phyloP scores from a whole-genome alignment of 257 asterid species.

The Jaltomata sinuosa region DNA sequence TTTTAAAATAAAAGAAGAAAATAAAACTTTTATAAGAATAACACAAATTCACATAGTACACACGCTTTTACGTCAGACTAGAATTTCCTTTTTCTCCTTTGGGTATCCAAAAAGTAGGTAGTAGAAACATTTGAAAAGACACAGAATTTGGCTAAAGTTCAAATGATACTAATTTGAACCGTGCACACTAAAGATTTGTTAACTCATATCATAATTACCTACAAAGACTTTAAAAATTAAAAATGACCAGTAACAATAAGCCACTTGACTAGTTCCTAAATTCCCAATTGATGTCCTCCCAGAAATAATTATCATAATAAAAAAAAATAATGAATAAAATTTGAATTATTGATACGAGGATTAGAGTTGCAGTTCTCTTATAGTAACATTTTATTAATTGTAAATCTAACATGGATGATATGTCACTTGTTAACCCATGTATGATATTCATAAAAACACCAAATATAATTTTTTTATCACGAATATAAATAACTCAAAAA shows the following conservation, averaged over 20 bases:
- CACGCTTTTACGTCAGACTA: not conserved
- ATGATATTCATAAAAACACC: not conserved
- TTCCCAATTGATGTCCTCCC: not conserved
- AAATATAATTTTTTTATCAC: not conserved
- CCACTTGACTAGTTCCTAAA: not conserved
- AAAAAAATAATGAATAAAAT: not conserved
- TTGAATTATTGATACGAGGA: not conserved
- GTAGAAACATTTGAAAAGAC: not conserved
- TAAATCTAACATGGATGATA: not conserved
- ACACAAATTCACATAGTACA: no score
- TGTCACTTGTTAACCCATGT: not conserved
- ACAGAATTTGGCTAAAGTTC: not conserved
- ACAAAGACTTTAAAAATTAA: not conserved
- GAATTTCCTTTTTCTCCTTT: not conserved
- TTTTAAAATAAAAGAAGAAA: no score
- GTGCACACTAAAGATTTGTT: not conserved
- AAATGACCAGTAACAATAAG: not conserved
- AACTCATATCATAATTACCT: not conserved
- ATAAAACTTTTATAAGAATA: not conserved
- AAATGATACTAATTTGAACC: not conserved
- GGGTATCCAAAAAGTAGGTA: not conserved
- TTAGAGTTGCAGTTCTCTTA: not conserved
- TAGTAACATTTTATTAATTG: not conserved
- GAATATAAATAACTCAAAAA: no score
- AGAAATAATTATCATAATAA: not conserved